These are phyloP conservation scores for Cyathus striatus DNA, from an alignment of 768 basidiomycete genomes.

Conservation along the genomic window DNA sequence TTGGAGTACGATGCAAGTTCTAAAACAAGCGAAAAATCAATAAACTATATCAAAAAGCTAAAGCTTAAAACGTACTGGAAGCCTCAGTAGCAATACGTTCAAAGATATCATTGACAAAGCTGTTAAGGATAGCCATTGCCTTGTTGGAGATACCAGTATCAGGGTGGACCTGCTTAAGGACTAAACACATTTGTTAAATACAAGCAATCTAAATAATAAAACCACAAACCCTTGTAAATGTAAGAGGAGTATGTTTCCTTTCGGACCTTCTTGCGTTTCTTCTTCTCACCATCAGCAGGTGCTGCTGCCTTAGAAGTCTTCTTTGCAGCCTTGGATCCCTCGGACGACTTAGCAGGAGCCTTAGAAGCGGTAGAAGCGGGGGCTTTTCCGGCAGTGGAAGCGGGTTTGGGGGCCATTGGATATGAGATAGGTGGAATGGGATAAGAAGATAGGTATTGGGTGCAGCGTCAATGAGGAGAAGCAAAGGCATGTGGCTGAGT, in stretches of 20 bases:
- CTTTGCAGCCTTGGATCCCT: conserved; percentile 72
- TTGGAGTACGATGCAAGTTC: conserved; percentile 97
- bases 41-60: conserved; percentile 3
- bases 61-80: conserved; percentile 54
- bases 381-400: conserved; percentile 82
- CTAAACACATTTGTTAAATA: conserved; percentile 29
- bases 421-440: neutral
- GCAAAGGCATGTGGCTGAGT: conserved; percentile 13
- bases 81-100: conserved; percentile 92
- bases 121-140: conserved; percentile 95
- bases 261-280: conserved; percentile 79
- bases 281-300: conserved; percentile 72
- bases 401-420: conserved; percentile 66
- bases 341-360: conserved; percentile 63
- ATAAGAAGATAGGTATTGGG: too few relatives aligned
- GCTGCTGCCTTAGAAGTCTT: conserved; percentile 67
- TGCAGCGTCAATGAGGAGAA: conserved; percentile 6
- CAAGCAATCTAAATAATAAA: neutral
- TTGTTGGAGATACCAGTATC: conserved; percentile 99
- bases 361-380: conserved; percentile 69
- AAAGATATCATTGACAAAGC: conserved; percentile 94
- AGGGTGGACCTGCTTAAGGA: conserved; percentile 95
- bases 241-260: conserved; percentile 95
- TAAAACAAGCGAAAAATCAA: conserved; percentile 20
- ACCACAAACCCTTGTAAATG: conserved; percentile 74